Conservation (phyloP, 257 asterid genomes). For the Voacanga thouarsii region DNA sequence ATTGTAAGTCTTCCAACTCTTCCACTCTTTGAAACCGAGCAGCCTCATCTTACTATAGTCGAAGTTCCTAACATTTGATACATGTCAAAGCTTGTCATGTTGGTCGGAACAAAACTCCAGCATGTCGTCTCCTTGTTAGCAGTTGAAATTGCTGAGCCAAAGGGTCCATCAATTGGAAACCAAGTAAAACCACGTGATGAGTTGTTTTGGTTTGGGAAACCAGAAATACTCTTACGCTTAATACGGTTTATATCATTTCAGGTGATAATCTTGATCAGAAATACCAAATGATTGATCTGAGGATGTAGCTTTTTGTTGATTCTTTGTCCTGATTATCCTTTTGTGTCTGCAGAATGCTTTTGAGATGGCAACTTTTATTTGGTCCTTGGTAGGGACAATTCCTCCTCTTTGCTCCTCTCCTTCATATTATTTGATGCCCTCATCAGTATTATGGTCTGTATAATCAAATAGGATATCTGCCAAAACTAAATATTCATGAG, state of each 20-base stretch:
- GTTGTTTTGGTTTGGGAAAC: constrained; percentile 88
- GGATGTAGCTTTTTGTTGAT: not conserved
- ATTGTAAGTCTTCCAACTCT: constrained; percentile 49
- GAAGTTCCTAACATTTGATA: constrained; percentile 21
- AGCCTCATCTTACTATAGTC: not conserved
- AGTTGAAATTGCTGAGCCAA: constrained; percentile 68
- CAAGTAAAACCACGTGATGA: constrained; percentile 86
- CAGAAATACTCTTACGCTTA: constrained; percentile 63
- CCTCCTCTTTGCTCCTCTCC: constrained; percentile 2
- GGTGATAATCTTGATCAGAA: constrained; percentile 32
- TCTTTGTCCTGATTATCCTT: constrained; percentile 9
- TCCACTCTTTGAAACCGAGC: not conserved
- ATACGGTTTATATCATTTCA: constrained; percentile 90
- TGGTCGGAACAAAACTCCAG: constrained; percentile 90
- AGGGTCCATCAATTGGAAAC: constrained; percentile 40
- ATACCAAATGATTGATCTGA: not conserved
- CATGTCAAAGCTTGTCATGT: constrained; percentile 63
- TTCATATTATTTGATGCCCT: not conserved
- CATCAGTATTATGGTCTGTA: no score
- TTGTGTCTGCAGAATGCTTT: constrained; percentile 70
- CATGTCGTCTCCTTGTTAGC: constrained; percentile 85
- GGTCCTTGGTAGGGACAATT: constrained; percentile 68
- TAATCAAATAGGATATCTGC: not conserved
- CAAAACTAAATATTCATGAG: not conserved
- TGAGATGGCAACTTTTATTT: constrained; percentile 92